These are phyloP conservation scores for Funneliformis mosseae DNA, from an alignment of 192 early-diverging fungal species.

Conservation along the genomic window DNA sequence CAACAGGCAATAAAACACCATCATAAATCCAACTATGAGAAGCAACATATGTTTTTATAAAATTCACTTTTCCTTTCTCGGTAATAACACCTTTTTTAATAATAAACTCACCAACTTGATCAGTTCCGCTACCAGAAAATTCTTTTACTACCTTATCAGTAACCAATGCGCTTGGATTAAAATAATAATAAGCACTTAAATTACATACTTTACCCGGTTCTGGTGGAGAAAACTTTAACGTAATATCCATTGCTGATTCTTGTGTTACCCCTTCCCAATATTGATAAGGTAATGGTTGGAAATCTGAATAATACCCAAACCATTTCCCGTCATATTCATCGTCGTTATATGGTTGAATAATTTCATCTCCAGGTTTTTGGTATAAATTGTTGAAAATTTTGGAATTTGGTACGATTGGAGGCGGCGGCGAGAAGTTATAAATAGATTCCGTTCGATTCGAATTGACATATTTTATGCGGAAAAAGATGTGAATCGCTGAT, in stretches of 20 bases:
- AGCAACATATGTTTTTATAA: neutral
- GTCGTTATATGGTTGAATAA: neutral
- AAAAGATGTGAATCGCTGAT: neutral
- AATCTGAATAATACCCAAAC: neutral
- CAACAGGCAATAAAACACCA: neutral
- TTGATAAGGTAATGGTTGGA: neutral
- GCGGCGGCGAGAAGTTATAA: neutral
- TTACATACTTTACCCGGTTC: neutral
- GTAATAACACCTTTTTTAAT: neutral
- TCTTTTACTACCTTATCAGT: neutral
- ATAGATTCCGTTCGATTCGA: neutral
- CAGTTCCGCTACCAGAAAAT: neutral
- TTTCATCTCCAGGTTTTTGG: neutral
- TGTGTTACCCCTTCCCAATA: neutral
- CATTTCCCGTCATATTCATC: neutral
- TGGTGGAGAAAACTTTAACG: neutral
- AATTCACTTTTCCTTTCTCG: neutral
- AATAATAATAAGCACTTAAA: neutral
- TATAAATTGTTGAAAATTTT: neutral
- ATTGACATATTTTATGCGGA: neutral
- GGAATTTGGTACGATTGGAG: neutral
- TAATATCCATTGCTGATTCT: neutral
- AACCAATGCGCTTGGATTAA: neutral
- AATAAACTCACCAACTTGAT: neutral
- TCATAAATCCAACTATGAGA: neutral